phyloP scores from a whole-genome alignment of 2,329 filamentous ascomycete genomes.

The Dothideomycetidae sp. region DNA sequence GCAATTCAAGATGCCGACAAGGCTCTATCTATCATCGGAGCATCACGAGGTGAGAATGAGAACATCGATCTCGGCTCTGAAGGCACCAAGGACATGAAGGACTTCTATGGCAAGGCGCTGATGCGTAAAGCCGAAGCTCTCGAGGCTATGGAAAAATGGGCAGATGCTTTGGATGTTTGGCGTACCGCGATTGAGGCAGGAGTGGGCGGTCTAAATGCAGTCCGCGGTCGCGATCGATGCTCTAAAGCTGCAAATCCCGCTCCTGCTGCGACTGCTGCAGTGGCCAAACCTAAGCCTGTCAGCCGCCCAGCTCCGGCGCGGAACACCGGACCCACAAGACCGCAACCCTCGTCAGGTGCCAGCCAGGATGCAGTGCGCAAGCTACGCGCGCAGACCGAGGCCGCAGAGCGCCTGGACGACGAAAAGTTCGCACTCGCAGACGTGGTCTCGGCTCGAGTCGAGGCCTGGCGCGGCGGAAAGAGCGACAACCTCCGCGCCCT shows the following conservation, averaged over 20 bases:
- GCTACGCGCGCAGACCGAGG: conserved; percentile 69
- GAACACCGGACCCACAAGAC: conserved; percentile 10
- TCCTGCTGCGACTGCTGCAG: conserved; percentile 33
- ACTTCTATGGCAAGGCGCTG: conserved; percentile 84
- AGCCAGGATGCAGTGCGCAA: conserved; percentile 59
- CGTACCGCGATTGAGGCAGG: conserved; percentile 68
- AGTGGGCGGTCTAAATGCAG: conserved; percentile 70
- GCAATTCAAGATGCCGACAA: conserved; percentile 74
- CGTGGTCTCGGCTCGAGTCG: conserved; percentile 64
- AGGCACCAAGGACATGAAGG: conserved; percentile 67
- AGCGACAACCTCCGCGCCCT: conserved; percentile 82
- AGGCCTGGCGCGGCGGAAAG: conserved; percentile 79
- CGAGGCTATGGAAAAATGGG: conserved; percentile 91
- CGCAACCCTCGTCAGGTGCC: conserved; percentile 5
- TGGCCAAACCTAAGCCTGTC: conserved; percentile 37
- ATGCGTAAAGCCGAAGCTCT: conserved; percentile 91
- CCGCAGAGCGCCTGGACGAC: conserved; percentile 73
- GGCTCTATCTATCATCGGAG: conserved; percentile 66
- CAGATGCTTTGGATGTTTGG: conserved; percentile 70
- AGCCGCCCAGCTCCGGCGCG: conserved; percentile 35
- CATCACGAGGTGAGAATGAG: conserved; percentile 65
- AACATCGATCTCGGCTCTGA: conserved; percentile 52
- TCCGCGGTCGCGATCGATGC: conserved; percentile 75
- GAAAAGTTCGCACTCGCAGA: conserved; percentile 86
- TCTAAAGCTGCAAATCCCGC: conserved; percentile 56